Evolutionary conservation across 2,329 filamentous ascomycete species (phyloP).

Genomic region (Parasarocladium wereldwijsianum): DNA sequence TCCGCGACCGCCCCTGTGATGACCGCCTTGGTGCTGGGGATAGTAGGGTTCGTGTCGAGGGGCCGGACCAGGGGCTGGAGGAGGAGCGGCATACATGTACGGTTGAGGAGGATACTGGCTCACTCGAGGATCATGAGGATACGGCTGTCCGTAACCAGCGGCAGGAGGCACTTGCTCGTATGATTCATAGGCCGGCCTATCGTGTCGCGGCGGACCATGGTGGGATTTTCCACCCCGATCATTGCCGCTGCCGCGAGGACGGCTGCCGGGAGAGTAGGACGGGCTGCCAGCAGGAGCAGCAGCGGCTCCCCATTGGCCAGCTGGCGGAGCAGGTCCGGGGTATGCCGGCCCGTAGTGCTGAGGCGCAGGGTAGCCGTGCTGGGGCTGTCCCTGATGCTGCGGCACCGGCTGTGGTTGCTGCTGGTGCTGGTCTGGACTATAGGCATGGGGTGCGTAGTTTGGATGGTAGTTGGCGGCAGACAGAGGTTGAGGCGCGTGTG

Average conservation of each 20-base stretch:
- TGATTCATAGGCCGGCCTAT: slow-evolving; percentile 2
- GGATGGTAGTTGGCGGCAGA: slow-evolving; percentile 42
- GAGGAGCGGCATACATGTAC: slow-evolving; percentile 25
- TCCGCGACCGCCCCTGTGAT: slow-evolving; percentile 20
- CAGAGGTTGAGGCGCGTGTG: slow-evolving; percentile 31
- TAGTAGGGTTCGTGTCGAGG: slow-evolving; percentile 19
- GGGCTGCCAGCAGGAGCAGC: slow-evolving; percentile 18
- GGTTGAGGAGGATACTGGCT: slow-evolving; percentile 16
- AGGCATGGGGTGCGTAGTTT: slow-evolving; percentile 42
- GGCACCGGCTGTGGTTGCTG: slow-evolving; percentile 7
- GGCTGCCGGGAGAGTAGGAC: slow-evolving; percentile 22
- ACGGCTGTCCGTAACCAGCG: slow-evolving; percentile 25
- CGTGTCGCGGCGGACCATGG: background rate
- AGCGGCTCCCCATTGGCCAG: slow-evolving; percentile 19
- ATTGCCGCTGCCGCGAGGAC: slow-evolving; percentile 28
- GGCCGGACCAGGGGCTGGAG: slow-evolving; percentile 18
- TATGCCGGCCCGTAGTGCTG: slow-evolving; percentile 22
- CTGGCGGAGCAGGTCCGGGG: slow-evolving; percentile 19
- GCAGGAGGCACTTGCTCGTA: slow-evolving; percentile 8
- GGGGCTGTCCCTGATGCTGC: too few relatives aligned
- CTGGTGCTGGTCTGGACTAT: slow-evolving; percentile 13
- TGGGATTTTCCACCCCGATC: slow-evolving; percentile 24
- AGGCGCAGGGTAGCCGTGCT: slow-evolving; percentile 26
- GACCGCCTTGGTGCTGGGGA: slow-evolving; percentile 12
- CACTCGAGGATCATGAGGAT: slow-evolving; percentile 23